Evolutionary conservation across 2,329 filamentous ascomycete species (phyloP).

Genomic region (Fusarium sp.): DNA sequence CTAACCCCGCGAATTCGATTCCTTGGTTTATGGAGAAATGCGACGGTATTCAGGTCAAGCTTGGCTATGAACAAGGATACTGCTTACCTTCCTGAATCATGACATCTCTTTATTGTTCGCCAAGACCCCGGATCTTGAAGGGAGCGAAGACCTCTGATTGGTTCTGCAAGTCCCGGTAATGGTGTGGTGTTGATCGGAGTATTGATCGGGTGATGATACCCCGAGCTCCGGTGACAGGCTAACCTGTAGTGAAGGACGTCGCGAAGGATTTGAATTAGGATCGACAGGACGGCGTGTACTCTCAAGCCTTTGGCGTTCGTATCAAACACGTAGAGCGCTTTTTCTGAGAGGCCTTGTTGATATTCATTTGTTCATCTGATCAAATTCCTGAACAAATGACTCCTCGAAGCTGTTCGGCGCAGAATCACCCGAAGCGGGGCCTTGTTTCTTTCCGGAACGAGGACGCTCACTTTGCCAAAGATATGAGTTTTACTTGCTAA

Average conservation of each 20-base stretch:
- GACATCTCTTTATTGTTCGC: not conserved
- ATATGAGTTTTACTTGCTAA: no score
- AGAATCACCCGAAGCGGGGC: no score
- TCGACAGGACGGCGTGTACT: not conserved
- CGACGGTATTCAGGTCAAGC: not conserved
- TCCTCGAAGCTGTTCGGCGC: not conserved
- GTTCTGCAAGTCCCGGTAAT: not conserved
- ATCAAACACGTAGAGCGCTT: no score
- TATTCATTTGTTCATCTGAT: not conserved
- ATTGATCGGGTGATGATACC: not conserved
- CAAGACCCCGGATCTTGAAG: no score
- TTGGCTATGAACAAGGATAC: not conserved
- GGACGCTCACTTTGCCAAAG: no score
- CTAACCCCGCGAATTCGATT: not conserved
- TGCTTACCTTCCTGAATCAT: constrained; percentile 1
- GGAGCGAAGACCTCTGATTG: not conserved
- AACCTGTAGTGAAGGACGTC: not conserved
- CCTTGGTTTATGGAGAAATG: not conserved
- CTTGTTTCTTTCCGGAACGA: rapidly evolving
- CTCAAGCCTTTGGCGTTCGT: no score
- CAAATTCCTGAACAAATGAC: not conserved
- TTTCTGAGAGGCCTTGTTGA: not conserved
- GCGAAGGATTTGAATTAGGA: not conserved
- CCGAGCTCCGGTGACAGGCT: constrained; percentile 11
- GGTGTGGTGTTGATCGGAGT: not conserved